phyloP scores from a whole-genome alignment of 2,329 filamentous ascomycete genomes.

The Fulvia fulva region DNA sequence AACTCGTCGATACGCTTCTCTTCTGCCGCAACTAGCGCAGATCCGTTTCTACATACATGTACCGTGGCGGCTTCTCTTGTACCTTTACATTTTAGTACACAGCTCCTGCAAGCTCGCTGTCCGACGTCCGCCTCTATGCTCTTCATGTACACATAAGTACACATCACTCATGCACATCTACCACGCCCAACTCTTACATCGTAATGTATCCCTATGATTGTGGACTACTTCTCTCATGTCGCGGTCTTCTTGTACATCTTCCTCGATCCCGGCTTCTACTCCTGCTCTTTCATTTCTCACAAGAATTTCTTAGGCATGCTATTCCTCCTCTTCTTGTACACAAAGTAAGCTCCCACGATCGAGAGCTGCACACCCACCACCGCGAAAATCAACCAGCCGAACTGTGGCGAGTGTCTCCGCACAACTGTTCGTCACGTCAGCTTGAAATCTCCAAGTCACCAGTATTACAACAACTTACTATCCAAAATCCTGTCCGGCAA shows the following conservation, averaged over 20 bases:
- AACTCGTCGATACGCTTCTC: too few species aligned
- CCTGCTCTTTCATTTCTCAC: conserved; percentile 40
- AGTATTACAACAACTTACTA: conserved; percentile 40
- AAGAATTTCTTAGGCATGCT: conserved; percentile 89
- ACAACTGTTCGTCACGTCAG: conserved; percentile 9
- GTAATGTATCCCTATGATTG: too few species aligned
- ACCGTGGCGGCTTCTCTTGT: too few species aligned
- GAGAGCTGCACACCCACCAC: conserved; percentile 72
- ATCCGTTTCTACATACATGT: too few species aligned
- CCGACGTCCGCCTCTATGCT: too few species aligned
- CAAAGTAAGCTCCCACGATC: conserved; percentile 63
- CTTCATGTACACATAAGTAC: too few species aligned
- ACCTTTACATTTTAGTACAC: too few species aligned
- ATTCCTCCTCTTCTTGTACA: conserved; percentile 75
- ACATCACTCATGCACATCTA: too few species aligned
- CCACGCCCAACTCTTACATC: too few species aligned
- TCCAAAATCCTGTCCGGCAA: conserved; percentile 48
- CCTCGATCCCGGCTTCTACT: not conserved
- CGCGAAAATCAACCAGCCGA: conserved; percentile 63
- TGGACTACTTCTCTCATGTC: too few species aligned
- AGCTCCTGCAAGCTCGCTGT: too few species aligned
- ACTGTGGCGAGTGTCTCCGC: conserved; percentile 47
- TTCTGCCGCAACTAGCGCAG: too few species aligned
- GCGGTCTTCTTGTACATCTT: not conserved
- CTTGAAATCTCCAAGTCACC: not conserved